Evolutionary conservation across 2,329 filamentous ascomycete species (phyloP).

Genomic region (Ceratocystis papillata): DNA sequence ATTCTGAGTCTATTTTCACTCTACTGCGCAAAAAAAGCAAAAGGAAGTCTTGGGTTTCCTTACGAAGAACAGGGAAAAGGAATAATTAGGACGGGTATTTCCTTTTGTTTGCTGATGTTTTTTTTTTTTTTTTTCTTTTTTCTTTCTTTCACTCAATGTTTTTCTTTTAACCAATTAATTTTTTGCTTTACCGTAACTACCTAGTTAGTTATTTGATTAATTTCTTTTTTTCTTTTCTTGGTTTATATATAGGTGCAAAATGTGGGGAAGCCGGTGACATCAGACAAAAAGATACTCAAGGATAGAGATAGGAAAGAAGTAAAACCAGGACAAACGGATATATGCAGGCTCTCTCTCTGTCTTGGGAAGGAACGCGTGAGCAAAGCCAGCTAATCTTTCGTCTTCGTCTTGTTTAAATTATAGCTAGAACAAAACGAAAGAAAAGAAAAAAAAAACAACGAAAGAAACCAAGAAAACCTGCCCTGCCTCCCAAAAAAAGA

Average conservation of each 20-base stretch:
- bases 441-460: not conserved
- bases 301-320: not conserved
- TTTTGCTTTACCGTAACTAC: no score
- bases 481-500: not conserved
- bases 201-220: no score
- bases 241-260: no score
- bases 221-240: no score
- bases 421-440: conserved; percentile 11
- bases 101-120: not conserved
- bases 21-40: not conserved
- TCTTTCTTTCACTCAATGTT: not conserved
- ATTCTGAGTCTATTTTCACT: not conserved
- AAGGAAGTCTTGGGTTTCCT: no score
- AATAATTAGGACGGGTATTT: not conserved
- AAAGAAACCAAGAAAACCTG: not conserved
- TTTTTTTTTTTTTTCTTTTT: not conserved
- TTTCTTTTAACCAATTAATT: no score
- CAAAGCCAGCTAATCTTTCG: not conserved
- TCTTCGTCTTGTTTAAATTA: not conserved
- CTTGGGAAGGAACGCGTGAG: conserved; percentile 19
- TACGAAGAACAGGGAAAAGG: not conserved
- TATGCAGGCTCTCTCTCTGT: no score
- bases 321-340: not conserved
- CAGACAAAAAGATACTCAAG: no score
- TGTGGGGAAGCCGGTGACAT: no score